Evolutionary conservation across 768 basidiomycete genomes (phyloP), one percentile per base, ranked within the genome.

Genomic region (Podaxis rugospora): DNA sequence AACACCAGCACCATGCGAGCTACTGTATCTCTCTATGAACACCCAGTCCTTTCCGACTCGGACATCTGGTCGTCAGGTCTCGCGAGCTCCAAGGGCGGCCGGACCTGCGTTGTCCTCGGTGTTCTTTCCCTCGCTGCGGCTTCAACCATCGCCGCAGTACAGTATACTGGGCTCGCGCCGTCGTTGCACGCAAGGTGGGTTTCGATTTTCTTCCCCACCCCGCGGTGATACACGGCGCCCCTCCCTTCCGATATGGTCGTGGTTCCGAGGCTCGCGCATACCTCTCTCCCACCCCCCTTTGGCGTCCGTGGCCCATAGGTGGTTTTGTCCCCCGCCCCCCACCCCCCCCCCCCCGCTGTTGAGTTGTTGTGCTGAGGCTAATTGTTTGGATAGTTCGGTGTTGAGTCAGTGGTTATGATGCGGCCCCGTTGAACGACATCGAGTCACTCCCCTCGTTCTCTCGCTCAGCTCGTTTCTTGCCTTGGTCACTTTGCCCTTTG

Each of bases 11-110:
- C 56, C 40, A 78, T 79, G 77, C 77, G 75, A 60, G 77, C 75
- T 52, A 69, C 70, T 16, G 61, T 63, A 60, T 67, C 69, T 51
- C 60, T 79, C 50, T 79, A 79, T 66, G 74, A 74, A 52, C 72
- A 76, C 61, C 76, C 76, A 4, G 70, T 70, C 40, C 73, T 79
- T 64, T 70, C 76, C 16, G 63, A 67, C 62, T 77, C 77, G 21
- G 75, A 78, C 51, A 71, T 77, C 28, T 77, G 76, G 77, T 64
- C 63, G 16, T 71, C 71, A 32, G 67, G 72, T 47, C 67, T 42
- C 56, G 67, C 60, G 68, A 67, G 58, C 65, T 63, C 49, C 63
- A 73, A 18, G 67, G 51, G 54, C 65, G 55, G 59, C 60, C 49
- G 54, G 63, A 49, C 67, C 63, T 49, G 44, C 72, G 28, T 70